These are phyloP conservation scores for Medicago lupulina DNA, from an alignment of 306 rosid genomes.

Conservation along the genomic window DNA sequence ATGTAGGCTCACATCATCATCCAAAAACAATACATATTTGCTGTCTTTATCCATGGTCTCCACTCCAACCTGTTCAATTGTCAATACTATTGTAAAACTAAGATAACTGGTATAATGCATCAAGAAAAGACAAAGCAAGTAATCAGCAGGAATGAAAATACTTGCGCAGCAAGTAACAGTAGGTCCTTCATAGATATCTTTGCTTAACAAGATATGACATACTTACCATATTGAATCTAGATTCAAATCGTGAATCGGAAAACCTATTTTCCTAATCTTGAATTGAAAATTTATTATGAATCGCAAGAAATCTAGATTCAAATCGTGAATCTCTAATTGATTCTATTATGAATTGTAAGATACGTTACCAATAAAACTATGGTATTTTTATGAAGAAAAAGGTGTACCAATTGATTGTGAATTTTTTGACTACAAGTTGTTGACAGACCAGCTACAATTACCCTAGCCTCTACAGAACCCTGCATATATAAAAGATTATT, in stretches of 20 bases:
- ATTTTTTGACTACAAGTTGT: conserved; percentile 98
- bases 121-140: background rate
- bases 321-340: no score
- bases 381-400: background rate
- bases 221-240: no score
- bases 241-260: no score
- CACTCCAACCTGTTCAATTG: conserved; percentile 80
- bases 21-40: conserved; percentile 90
- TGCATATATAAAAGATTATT: conserved; percentile 41
- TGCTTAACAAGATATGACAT: background rate
- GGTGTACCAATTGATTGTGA: conserved; percentile 90
- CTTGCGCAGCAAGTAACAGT: background rate
- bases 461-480: conserved; percentile 81
- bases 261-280: no score
- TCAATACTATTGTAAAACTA: background rate
- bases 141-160: background rate
- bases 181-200: background rate
- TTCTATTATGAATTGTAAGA: no score
- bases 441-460: conserved; percentile 86
- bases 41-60: conserved; percentile 83
- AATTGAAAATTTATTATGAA: no score
- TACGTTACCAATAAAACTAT: no score
- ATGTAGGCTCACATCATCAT: conserved; percentile 94
- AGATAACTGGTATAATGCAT: background rate
- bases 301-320: no score